A percentile compares a stretch with the other conserved stretches of the same genome.
Conservation (phyloP, 2,329 filamentous ascomycete genomes). For the Calonectria multiphialidica region DNA sequence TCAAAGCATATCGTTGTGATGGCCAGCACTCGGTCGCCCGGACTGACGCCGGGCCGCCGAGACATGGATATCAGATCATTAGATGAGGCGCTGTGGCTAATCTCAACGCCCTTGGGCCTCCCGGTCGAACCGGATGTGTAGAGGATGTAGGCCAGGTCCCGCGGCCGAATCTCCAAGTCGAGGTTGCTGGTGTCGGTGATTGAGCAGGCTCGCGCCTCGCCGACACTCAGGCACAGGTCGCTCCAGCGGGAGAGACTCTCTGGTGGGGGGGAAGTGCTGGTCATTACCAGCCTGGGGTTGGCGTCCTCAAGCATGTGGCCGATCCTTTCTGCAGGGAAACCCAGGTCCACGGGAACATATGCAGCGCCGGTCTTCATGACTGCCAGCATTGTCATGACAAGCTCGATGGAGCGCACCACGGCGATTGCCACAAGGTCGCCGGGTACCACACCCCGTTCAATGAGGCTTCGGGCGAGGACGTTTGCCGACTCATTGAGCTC, state of each 20-base stretch:
- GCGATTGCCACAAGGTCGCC: not conserved
- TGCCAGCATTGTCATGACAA: not conserved
- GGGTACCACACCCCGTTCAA: no score
- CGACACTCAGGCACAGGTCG: not conserved
- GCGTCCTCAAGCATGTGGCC: not conserved
- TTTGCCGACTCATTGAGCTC: no score
- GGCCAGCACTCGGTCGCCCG: not conserved
- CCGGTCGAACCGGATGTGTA: not conserved
- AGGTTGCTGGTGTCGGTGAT: not conserved
- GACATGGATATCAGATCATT: not conserved
- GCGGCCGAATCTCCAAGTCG: not conserved
- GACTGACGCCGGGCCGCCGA: not conserved
- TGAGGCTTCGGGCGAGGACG: no score
- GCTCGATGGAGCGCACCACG: not conserved
- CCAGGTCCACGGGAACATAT: not conserved
- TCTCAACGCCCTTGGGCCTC: not conserved
- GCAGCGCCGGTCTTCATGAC: not conserved
- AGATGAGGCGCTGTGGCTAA: not conserved
- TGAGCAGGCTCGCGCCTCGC: not conserved
- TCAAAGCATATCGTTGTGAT: not conserved
- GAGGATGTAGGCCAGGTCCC: not conserved
- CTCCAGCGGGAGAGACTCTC: not conserved
- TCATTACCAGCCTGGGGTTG: not conserved
- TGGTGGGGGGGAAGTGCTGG: not conserved
- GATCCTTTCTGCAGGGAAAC: not conserved